phyloP scores from a whole-genome alignment of 1,139 yeast genomes.

The Pichia inconspicua region DNA sequence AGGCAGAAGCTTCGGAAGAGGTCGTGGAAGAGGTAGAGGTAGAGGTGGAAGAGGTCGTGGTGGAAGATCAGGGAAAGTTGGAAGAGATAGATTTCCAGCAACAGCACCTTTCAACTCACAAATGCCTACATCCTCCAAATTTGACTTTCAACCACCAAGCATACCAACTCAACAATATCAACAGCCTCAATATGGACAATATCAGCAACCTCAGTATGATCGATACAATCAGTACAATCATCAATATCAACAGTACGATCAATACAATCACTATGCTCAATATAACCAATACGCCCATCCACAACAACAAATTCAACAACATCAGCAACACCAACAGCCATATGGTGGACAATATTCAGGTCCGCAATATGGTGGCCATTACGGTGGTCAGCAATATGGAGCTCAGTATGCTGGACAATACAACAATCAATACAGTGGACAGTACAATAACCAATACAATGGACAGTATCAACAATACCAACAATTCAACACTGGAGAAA shows the following conservation, averaged over 20 bases:
- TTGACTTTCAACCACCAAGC: neutral
- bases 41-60: slow-evolving; percentile 17
- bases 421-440: neutral
- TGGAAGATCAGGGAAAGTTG: slow-evolving; percentile 27
- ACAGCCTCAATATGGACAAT: slow-evolving; percentile 1
- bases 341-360: neutral
- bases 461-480: neutral
- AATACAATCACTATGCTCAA: slow-evolving; percentile 1
- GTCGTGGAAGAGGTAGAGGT: slow-evolving; percentile 18
- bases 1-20: slow-evolving; percentile 8
- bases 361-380: neutral
- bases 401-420: slow-evolving; percentile 1
- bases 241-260: neutral
- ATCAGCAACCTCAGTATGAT: neutral
- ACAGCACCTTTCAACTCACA: neutral
- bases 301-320: neutral
- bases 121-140: neutral
- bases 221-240: slow-evolving; percentile 1
- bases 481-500: neutral
- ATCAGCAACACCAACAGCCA: neutral
- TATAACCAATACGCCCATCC: neutral
- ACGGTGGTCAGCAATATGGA: neutral
- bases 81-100: slow-evolving; percentile 7
- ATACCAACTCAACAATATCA: neutral
- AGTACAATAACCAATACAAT: neutral